These are phyloP conservation scores for Aspergillus ruber DNA, from an alignment of 2,329 filamentous ascomycete species.

Conservation along the genomic window DNA sequence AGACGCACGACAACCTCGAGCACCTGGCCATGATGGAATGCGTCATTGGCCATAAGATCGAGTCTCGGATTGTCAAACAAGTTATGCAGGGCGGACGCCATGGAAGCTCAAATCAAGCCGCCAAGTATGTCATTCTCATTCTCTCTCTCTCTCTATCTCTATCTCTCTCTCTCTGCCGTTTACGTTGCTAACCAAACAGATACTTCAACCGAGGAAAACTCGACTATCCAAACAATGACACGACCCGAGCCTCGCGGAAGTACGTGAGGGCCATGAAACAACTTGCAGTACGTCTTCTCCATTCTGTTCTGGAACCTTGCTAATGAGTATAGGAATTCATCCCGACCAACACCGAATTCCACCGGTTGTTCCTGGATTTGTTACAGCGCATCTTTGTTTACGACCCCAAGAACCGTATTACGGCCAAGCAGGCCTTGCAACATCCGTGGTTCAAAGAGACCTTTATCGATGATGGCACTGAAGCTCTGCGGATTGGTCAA, in stretches of 20 bases:
- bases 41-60: constrained; percentile 52
- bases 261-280: constrained; percentile 65
- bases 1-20: constrained; percentile 62
- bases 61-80: constrained; percentile 48
- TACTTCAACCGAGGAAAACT: constrained; percentile 53
- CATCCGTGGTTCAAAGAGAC: constrained; percentile 62
- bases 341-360: constrained; percentile 53
- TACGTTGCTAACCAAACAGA: constrained; percentile 33
- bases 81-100: constrained; percentile 45
- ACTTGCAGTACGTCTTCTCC: constrained; percentile 44
- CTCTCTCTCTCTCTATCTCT: too few species aligned
- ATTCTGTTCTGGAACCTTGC: constrained; percentile 8
- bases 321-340: constrained; percentile 52
- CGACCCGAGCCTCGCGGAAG: constrained; percentile 57
- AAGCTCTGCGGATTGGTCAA: constrained; percentile 54
- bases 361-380: constrained; percentile 57
- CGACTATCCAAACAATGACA: constrained; percentile 59
- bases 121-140: constrained; percentile 44
- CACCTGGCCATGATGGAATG: constrained; percentile 65
- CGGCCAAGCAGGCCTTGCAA: constrained; percentile 58
- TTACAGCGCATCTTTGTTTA: constrained; percentile 60
- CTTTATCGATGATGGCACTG: constrained; percentile 60
- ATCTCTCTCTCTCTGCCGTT: constrained; percentile 16
- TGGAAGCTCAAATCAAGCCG: constrained; percentile 47
- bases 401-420: constrained; percentile 59